Evolutionary conservation across 495 filamentous ascomycete species (phyloP), one percentile per base, ranked within the genome.

Genomic region (Penicillium herquei): DNA sequence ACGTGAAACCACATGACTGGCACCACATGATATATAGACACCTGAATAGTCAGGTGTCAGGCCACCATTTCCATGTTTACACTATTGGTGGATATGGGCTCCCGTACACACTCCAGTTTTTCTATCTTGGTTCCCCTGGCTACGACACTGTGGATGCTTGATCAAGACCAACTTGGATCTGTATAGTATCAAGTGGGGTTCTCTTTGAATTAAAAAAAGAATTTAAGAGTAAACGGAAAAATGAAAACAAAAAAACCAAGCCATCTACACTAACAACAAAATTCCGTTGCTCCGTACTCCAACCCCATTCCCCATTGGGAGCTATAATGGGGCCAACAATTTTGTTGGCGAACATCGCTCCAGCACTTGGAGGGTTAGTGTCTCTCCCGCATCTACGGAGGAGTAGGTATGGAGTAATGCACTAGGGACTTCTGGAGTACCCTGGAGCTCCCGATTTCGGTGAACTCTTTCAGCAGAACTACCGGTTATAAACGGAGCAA

Each of bases 391-490:
- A 16, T 34, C 18, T 33, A 8, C 53, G 21, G 21, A 26, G 21
- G 14, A 31, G 12, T 18, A 18, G 46, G 33, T 55, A 55, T 57
- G 59, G 12, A 37, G 34, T 37, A 11, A 6, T 35, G 11, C 6
- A 6, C 33, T 35, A 13, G 34, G 8, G 9, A 37, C 8, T 13
- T 13, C 12, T 57, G 56, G 54, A 44, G 17, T 52, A 30, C n/a
- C 41, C 39, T 55, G 14, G 37, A 54, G 43, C 43, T 59, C 51
- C 61, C 53, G 51, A 49, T 64, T 49, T 61, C 65, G 65, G 65
- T 68, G 65, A 68, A 54, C 62, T 49, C 46, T 63, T 65, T 58
- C 10, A 65, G 65, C 39, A 60, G 49, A 39, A 2, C 14, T 39
- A 12, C 49, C 55, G 63, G 54, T n/a, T 54, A 51, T 14, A 34